Percentiles rank a stretch among this genome's conserved stretches.
These are phyloP conservation scores for Cenchrus fungigraminus DNA, from an alignment of 176 grass and related monocot species.

Conservation along the genomic window DNA sequence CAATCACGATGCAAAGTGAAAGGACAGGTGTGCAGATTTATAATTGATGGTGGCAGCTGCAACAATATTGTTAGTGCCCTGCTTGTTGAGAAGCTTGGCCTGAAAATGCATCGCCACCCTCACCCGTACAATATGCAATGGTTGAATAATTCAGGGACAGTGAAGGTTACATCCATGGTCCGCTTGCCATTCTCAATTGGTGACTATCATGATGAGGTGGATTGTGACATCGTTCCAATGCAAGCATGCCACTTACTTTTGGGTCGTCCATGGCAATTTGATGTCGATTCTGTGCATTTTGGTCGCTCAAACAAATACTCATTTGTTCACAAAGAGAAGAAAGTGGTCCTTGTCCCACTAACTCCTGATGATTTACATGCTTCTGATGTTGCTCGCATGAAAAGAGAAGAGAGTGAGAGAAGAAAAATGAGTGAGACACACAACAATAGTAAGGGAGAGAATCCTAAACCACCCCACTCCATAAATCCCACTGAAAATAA, in stretches of 20 bases:
- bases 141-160: neutral
- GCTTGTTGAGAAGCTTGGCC: neutral
- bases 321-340: neutral
- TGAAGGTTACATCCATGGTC: neutral
- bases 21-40: neutral
- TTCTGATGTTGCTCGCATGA: neutral
- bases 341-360: neutral
- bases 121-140: neutral
- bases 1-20: neutral
- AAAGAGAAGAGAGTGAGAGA: neutral
- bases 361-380: neutral
- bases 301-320: neutral
- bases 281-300: no score
- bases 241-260: constrained; percentile 7
- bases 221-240: neutral
- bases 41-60: neutral
- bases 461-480: neutral
- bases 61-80: neutral
- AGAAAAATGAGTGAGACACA: neutral
- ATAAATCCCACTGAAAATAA: neutral
- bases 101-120: neutral
- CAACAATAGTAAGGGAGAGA: neutral
- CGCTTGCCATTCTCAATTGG: neutral
- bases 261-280: neutral
- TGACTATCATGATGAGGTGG: neutral